phyloP scores from a whole-genome alignment of 2,329 filamentous ascomycete species.

The Fusarium fracticaudum region DNA sequence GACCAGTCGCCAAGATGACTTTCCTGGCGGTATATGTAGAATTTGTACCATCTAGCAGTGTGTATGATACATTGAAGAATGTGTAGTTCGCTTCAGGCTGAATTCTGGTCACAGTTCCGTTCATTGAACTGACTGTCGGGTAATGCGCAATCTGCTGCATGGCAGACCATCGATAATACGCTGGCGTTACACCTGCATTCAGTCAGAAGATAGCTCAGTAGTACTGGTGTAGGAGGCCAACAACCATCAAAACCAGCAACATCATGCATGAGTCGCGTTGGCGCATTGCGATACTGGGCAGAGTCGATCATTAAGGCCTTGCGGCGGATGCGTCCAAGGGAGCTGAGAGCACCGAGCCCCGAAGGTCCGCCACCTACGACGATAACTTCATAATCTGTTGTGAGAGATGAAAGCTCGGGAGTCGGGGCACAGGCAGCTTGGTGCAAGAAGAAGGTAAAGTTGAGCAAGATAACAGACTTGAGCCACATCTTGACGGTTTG shows the following conservation, averaged over 20 bases:
- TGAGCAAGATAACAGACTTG: not conserved
- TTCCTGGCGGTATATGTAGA: not conserved
- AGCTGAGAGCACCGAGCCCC: not conserved
- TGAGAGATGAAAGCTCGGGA: not conserved
- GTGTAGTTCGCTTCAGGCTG: not conserved
- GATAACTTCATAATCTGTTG: not conserved
- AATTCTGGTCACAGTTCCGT: not conserved
- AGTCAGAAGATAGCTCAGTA: not conserved
- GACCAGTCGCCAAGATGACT: not conserved
- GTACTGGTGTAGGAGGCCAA: not conserved
- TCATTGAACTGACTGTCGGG: not conserved
- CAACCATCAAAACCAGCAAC: not conserved
- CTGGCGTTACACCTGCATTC: not conserved
- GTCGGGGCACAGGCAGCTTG: not conserved
- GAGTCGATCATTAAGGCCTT: not conserved
- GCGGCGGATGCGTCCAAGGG: not conserved
- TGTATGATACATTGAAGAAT: not conserved
- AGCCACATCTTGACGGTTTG: not conserved
- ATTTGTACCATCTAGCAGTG: not conserved
- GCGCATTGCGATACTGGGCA: not conserved
- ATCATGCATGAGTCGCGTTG: not conserved
- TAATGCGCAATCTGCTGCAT: not conserved
- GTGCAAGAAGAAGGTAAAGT: not conserved
- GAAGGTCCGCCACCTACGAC: not conserved
- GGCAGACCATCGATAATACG: not conserved